Evolutionary conservation across 2,329 filamentous ascomycete genomes (phyloP).

Genomic region (Arthrobotrys megalospora): DNA sequence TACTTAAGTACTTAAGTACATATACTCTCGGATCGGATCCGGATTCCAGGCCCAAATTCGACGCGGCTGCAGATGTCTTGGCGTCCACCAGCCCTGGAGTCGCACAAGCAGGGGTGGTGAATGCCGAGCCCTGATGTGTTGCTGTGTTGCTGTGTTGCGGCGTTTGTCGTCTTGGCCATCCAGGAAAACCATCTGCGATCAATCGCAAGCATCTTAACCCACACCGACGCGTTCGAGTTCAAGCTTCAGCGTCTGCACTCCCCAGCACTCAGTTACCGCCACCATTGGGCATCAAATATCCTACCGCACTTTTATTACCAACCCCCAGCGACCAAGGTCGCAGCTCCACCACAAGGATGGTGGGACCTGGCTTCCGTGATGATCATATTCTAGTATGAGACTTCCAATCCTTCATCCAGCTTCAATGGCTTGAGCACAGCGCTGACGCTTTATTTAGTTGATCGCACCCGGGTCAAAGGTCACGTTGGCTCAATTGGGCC

Average conservation of each 20-base stretch:
- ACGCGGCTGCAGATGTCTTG: too few relatives aligned
- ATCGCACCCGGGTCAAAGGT: conserved; percentile 88
- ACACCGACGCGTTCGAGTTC: conserved; percentile 45
- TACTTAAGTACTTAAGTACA: too few relatives aligned
- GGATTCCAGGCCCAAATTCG: not conserved
- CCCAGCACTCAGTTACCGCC: not conserved
- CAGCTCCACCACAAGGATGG: conserved; percentile 24
- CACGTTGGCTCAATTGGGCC: conserved; percentile 90
- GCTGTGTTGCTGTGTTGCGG: not conserved
- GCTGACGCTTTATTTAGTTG: conserved; percentile 68
- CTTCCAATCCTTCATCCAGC: not conserved
- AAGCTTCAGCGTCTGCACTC: conserved; percentile 19
- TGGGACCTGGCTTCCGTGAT: conserved; percentile 63
- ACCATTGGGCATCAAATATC: not conserved
- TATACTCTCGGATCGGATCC: not conserved
- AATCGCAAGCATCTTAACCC: conserved; percentile 17
- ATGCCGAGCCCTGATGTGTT: not conserved
- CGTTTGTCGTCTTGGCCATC: conserved; percentile 21
- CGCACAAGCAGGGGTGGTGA: too few relatives aligned
- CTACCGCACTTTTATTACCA: not conserved
- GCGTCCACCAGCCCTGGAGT: too few relatives aligned
- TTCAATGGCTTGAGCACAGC: not conserved
- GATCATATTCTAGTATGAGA: conserved; percentile 64
- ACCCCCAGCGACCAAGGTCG: not conserved
- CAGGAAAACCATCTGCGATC: conserved; percentile 16